A percentile compares a stretch with the other conserved stretches of the same genome.
Conservation (phyloP, 192 early-diverging fungal species). For the Podila minutissima region DNA sequence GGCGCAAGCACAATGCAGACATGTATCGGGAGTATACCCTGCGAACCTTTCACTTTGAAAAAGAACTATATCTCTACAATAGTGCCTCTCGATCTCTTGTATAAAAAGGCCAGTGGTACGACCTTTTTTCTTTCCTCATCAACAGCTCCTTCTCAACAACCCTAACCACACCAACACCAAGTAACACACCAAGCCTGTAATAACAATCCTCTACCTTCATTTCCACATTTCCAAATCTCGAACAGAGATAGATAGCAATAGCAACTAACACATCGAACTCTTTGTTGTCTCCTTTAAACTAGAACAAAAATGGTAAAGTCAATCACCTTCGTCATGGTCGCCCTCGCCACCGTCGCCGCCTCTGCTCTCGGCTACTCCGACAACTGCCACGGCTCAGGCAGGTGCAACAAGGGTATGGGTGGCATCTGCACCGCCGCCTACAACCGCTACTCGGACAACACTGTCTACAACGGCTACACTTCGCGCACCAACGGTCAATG, state of each 20-base stretch:
- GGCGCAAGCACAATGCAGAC: no score
- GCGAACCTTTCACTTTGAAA: no score
- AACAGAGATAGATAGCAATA: not conserved
- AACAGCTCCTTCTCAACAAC: no score
- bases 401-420: constrained; percentile 33
- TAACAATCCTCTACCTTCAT: no score
- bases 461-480: constrained; percentile 21
- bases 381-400: constrained; percentile 23
- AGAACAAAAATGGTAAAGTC: constrained; percentile 24
- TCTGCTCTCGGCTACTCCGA: constrained; percentile 8
- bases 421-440: constrained; percentile 15
- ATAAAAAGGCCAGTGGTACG: no score
- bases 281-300: not conserved
- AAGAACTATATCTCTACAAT: no score
- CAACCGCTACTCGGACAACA: constrained; percentile 33
- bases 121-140: no score
- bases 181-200: no score
- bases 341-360: constrained; percentile 11
- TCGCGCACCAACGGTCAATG: constrained; percentile 36
- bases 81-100: no score
- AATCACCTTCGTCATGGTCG: constrained; percentile 10
- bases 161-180: no score
- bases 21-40: no score
- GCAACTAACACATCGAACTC: not conserved
- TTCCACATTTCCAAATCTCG: not conserved